Percentiles rank a stretch among this genome's conserved stretches.
Conservation (phyloP, 2,329 filamentous ascomycete species). For the Aspergillus sp. region DNA sequence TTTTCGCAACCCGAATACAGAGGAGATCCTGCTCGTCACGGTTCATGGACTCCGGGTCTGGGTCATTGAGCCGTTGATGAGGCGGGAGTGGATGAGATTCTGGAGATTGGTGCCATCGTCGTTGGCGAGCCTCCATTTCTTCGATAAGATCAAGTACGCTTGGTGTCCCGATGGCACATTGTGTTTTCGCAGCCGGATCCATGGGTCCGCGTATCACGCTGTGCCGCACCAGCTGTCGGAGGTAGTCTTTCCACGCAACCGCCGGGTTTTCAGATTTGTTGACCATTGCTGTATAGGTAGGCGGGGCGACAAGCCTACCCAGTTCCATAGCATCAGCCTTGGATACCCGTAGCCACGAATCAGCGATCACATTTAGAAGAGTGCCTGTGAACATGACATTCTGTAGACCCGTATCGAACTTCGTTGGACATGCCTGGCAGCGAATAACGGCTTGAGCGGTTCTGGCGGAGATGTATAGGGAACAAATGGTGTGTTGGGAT, state of each 20-base stretch:
- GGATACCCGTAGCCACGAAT: constrained; percentile 49
- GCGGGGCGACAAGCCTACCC: constrained; percentile 39
- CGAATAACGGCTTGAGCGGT: constrained; percentile 49
- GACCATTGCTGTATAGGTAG: constrained; percentile 34
- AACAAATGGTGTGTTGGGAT: constrained; percentile 47
- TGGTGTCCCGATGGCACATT: constrained; percentile 39
- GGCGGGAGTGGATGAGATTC: constrained; percentile 24
- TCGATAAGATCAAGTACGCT: constrained; percentile 43
- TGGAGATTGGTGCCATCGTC: constrained; percentile 43
- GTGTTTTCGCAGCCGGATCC: constrained; percentile 27
- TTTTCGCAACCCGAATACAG: constrained; percentile 40
- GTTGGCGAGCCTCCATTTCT: constrained; percentile 49
- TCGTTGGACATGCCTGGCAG: constrained; percentile 47
- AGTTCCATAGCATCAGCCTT: constrained; percentile 42
- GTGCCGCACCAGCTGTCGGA: constrained; percentile 42
- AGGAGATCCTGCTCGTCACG: constrained; percentile 36
- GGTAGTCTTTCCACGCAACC: constrained; percentile 43
- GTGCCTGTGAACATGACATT: constrained; percentile 54
- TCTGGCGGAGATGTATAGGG: constrained; percentile 47
- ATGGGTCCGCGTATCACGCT: constrained; percentile 40
- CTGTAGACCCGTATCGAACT: constrained; percentile 48
- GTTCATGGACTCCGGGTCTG: constrained; percentile 6
- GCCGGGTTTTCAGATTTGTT: constrained; percentile 32
- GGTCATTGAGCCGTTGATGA: constrained; percentile 16
- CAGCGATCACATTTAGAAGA: constrained; percentile 49